Base-by-base conservation (phyloP, 805 yeast genomes). In the Zygoascus flipseniorum region DNA sequence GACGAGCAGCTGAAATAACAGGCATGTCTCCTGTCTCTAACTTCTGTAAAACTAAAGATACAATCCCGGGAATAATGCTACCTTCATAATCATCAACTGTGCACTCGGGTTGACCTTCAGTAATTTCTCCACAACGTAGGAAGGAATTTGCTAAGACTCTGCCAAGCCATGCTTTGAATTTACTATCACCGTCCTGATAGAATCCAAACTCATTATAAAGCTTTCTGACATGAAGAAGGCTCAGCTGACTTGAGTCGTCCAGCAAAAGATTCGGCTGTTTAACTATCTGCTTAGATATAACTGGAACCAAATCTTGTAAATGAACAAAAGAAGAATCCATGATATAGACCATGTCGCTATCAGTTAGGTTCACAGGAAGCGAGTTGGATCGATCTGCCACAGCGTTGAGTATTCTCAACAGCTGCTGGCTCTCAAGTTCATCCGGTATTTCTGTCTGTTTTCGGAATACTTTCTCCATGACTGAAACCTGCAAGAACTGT, bases 21-120 rank as follows among this genome's bases (percentile, higher is more conserved):
- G 31, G 41, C 26, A 18, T 14, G 46, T 35, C 32, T 11, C 42
- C 50, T 48, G 31, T 46, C 10, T 51, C 48, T 18, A 37, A 31
- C 39, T 18, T 32, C 51, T 35, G 37, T 31, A 39, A 48, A 26
- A 13, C 31, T 44, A 23, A 43, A 42, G 42, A 44, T 51, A 19
- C 54, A 26, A 28, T 49, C 45, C 13, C 47, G 28, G 28, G 47
- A 16, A 44, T 54, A 42, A 43, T 50, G 53, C 16, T 14, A 18
- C 28, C 39, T 16, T 18, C 18, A 23, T 11, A 28, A 4, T 31
- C 13, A 8, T 28, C 41, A 11, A 31, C 31, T 31, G 3, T 16
- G 26, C 49, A 43, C 16, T 31, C 42, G 13, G 14, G 18, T 5
- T 23, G 10, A 37, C 50, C 8, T 18, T 16, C 61, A 58, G 54